Evolutionary conservation across 139 green algal species (phyloP).

Genomic region (Nannochloris sp.): DNA sequence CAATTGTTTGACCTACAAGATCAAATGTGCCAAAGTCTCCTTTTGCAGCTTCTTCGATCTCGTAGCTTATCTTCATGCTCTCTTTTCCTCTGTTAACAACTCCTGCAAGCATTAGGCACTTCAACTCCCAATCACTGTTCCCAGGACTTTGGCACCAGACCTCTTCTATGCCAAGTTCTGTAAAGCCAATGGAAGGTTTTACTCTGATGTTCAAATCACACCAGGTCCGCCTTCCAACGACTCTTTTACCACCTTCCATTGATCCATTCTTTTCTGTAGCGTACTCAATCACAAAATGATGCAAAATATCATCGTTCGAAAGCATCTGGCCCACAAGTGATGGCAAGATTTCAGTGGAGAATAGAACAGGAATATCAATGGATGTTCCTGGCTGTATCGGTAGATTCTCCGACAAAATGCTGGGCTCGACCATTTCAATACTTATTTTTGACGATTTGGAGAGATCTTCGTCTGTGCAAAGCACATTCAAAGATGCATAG

Average conservation of each 20-base stretch:
- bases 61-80: background rate
- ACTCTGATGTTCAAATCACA: background rate
- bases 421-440: conserved; percentile 8
- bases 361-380: conserved; percentile 11
- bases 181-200: conserved; percentile 1
- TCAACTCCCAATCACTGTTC: background rate
- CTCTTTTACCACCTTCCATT: too few relatives aligned
- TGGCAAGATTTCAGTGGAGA: background rate
- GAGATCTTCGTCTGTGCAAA: background rate
- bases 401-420: conserved; percentile 4
- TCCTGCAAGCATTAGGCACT: conserved; percentile 4
- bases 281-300: too few relatives aligned
- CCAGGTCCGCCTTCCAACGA: conserved; percentile 1
- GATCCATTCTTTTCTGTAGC: too few relatives aligned
- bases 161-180: conserved; percentile 8
- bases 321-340: too few relatives aligned
- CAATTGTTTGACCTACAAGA: background rate
- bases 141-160: background rate
- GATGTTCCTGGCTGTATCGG: conserved; percentile 16
- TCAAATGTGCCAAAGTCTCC: too few relatives aligned
- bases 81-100: conserved; percentile 4
- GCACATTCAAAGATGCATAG: background rate
- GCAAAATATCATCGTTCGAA: too few relatives aligned
- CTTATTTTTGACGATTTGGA: background rate
- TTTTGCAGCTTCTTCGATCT: too few relatives aligned